Conservation (phyloP, 139 green algal species). For the Nannochloris sp. region DNA sequence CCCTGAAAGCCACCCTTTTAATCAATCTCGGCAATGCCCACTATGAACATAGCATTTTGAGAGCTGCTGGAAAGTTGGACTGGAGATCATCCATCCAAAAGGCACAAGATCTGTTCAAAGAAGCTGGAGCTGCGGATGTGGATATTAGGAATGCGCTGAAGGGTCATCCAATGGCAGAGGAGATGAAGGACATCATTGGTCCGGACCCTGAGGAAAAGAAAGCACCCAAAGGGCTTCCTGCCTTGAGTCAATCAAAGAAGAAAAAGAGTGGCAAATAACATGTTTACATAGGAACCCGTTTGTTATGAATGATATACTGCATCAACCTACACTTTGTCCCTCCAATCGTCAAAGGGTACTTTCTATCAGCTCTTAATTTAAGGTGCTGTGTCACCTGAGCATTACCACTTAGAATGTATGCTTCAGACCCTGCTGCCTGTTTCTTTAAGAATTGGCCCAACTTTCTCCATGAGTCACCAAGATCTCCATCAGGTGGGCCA, state of each 20-base stretch:
- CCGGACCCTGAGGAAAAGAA: conserved; percentile 15
- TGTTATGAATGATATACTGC: conserved; percentile 29
- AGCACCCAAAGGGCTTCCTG: conserved; percentile 28
- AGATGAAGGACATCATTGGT: conserved; percentile 30
- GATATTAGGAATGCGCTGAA: conserved; percentile 41
- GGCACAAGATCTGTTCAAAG: conserved; percentile 30
- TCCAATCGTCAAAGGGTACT: conserved; percentile 46
- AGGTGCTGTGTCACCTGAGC: conserved; percentile 35
- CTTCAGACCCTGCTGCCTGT: conserved; percentile 14
- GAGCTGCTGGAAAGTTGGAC: conserved; percentile 23
- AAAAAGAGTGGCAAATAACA: conserved; percentile 12
- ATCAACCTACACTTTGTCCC: conserved; percentile 58
- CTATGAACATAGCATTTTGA: conserved; percentile 32
- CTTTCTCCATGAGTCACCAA: conserved; percentile 39
- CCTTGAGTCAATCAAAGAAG: conserved; percentile 28
- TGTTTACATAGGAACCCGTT: neutral
- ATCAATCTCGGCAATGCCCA: conserved; percentile 31
- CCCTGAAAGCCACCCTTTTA: conserved; percentile 22
- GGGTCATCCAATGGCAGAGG: conserved; percentile 25
- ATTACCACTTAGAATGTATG: conserved; percentile 59
- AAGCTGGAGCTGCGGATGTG: conserved; percentile 22
- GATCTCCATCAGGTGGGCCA: neutral
- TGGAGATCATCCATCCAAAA: conserved; percentile 32
- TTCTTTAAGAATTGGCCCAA: conserved; percentile 53
- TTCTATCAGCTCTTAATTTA: conserved; percentile 40